Conservation (phyloP, 2,329 filamentous ascomycete species). For the Seiridium unicorne region DNA sequence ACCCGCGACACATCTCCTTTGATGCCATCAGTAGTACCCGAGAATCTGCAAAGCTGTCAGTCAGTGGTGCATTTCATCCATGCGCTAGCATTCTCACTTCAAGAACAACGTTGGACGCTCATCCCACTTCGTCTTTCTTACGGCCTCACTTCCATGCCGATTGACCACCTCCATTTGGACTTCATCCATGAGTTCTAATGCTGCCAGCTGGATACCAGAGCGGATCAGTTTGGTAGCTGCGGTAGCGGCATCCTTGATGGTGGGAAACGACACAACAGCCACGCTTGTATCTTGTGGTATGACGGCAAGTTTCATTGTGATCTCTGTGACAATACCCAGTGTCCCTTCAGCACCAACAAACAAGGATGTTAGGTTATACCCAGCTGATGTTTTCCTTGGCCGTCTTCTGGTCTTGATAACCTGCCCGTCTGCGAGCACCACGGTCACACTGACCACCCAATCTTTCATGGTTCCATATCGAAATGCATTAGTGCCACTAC, state of each 20-base stretch:
- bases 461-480: slow-evolving; percentile 76
- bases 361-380: slow-evolving; percentile 68
- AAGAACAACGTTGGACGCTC: slow-evolving; percentile 72
- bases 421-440: slow-evolving; percentile 67
- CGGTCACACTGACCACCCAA: slow-evolving; percentile 70
- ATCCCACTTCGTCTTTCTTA: slow-evolving; percentile 56
- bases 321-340: slow-evolving; percentile 68
- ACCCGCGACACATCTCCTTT: slow-evolving; percentile 63
- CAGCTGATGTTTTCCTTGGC: slow-evolving; percentile 68
- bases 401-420: slow-evolving; percentile 65
- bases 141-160: slow-evolving; percentile 55
- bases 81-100: slow-evolving; percentile 43
- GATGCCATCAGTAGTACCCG: slow-evolving; percentile 61
- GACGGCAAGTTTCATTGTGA: slow-evolving; percentile 65
- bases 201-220: slow-evolving; percentile 64
- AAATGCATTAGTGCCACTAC: slow-evolving; percentile 59
- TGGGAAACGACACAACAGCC: slow-evolving; percentile 60
- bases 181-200: slow-evolving; percentile 63
- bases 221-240: slow-evolving; percentile 65
- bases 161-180: slow-evolving; percentile 70
- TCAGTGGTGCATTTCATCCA: neutral
- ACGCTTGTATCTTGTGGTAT: slow-evolving; percentile 64
- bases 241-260: slow-evolving; percentile 59
- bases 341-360: slow-evolving; percentile 73
- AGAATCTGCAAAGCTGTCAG: slow-evolving; percentile 40